phyloP scores from a whole-genome alignment of 2,329 filamentous ascomycete genomes.

The Neopestalotiopsis sp. region DNA sequence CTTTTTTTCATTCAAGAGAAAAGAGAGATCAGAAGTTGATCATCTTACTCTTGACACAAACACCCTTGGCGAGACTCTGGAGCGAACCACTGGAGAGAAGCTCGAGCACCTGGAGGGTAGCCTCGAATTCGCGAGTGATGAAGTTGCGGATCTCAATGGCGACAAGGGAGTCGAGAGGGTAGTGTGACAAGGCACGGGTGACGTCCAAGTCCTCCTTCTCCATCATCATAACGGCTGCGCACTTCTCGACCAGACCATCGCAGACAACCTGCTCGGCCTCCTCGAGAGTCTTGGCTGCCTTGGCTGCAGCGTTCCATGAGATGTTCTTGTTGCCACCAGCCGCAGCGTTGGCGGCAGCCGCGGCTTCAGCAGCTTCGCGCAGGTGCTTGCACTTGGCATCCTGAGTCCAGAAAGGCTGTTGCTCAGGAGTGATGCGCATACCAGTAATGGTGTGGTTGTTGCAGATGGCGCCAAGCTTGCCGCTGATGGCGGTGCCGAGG shows the following conservation, averaged over 20 bases:
- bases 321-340: constrained; percentile 34
- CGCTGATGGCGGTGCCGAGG: constrained; percentile 54
- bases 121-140: constrained; percentile 54
- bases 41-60: constrained; percentile 53
- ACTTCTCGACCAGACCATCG: constrained; percentile 51
- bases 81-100: constrained; percentile 57
- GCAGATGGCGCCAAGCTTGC: constrained; percentile 46
- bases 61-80: constrained; percentile 50
- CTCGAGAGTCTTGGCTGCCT: constrained; percentile 44
- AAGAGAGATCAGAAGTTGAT: constrained; percentile 30
- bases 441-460: constrained; percentile 59
- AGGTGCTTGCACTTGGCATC: constrained; percentile 61
- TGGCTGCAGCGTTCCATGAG: constrained; percentile 50
- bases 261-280: constrained; percentile 52
- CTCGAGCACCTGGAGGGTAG: constrained; percentile 60
- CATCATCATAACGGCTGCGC: constrained; percentile 54
- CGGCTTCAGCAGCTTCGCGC: constrained; percentile 45
- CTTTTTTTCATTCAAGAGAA: neutral
- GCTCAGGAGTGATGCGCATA: constrained; percentile 51
- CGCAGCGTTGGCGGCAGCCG: constrained; percentile 40
- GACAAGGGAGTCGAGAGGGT: constrained; percentile 53
- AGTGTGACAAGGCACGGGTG: constrained; percentile 44
- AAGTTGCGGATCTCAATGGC: constrained; percentile 57
- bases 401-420: constrained; percentile 56
- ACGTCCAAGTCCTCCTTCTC: constrained; percentile 54